phyloP scores from a whole-genome alignment of 83 land plant genomes.

The Diphasiastrum complanatum region DNA sequence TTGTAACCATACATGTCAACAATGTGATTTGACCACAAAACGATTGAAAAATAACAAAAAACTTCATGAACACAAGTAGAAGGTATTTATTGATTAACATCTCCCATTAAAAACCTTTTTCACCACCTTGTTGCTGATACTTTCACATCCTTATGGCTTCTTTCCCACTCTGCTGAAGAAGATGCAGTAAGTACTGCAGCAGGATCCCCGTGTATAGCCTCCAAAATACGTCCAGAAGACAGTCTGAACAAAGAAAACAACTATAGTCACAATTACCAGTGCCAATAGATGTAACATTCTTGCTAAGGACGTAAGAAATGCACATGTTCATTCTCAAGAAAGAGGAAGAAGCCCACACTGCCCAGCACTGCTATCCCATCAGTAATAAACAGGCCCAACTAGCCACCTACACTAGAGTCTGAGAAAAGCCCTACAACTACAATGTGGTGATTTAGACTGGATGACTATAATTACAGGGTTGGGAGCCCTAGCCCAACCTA shows the following conservation, averaged over 20 bases:
- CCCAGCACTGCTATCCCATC: background rate
- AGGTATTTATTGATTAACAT: too few relatives aligned
- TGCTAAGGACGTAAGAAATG: background rate
- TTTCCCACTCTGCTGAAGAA: conserved; percentile 48
- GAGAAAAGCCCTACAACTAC: too few relatives aligned
- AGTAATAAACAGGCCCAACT: conserved; percentile 1
- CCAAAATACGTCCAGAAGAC: conserved; percentile 73
- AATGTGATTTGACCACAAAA: too few relatives aligned
- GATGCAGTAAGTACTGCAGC: conserved; percentile 59
- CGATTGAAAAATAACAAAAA: too few relatives aligned
- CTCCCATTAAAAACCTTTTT: background rate
- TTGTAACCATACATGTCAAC: too few relatives aligned
- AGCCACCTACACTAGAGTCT: background rate
- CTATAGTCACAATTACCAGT: background rate
- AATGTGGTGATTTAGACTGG: too few relatives aligned
- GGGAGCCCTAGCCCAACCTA: conserved; percentile 37
- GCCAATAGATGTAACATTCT: background rate
- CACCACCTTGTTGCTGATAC: conserved; percentile 34
- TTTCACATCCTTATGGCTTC: conserved; percentile 37
- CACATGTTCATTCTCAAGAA: background rate
- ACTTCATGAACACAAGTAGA: too few relatives aligned
- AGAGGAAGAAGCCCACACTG: background rate
- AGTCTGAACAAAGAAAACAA: conserved; percentile 41
- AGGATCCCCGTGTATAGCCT: conserved; percentile 93
- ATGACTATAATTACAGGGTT: conserved; percentile 7